Percentiles rank a stretch among this genome's conserved stretches.
Evolutionary conservation across 2,329 filamentous ascomycete genomes (phyloP).

Genomic region (Trichophaea hybrida): DNA sequence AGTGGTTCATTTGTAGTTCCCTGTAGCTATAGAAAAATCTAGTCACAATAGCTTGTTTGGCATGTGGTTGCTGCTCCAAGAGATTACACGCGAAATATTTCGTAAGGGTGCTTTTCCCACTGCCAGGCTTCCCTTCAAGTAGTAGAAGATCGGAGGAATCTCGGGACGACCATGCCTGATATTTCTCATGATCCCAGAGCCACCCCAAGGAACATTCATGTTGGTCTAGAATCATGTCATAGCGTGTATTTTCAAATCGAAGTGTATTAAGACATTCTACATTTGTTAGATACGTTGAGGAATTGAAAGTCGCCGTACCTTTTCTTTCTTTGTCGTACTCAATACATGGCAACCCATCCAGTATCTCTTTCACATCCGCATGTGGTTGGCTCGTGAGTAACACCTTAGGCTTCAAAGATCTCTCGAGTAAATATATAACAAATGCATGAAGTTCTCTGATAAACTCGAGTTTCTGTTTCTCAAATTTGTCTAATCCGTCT

Average conservation of each 20-base stretch:
- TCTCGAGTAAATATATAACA: background rate
- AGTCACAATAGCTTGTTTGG: background rate
- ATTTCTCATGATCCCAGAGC: background rate
- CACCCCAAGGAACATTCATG: background rate
- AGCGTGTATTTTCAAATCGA: background rate
- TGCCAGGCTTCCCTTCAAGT: background rate
- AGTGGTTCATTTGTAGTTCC: background rate
- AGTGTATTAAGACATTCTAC: too few relatives aligned
- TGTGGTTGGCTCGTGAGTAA: background rate
- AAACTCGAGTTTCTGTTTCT: background rate
- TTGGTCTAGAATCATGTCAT: background rate
- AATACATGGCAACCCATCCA: background rate
- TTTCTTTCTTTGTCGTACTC: conserved; percentile 1
- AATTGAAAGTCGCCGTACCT: background rate
- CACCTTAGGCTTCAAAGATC: background rate
- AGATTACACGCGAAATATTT: background rate
- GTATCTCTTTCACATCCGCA: too few relatives aligned
- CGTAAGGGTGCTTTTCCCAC: background rate
- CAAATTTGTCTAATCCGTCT: background rate
- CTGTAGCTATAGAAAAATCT: conserved; percentile 5
- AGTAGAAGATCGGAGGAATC: background rate
- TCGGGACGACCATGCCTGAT: background rate
- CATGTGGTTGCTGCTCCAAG: background rate
- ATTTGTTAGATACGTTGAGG: background rate
- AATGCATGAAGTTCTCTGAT: background rate